Conservation (phyloP, 1,284 basidiomycete species). For the Rhodotorula sp. region DNA sequence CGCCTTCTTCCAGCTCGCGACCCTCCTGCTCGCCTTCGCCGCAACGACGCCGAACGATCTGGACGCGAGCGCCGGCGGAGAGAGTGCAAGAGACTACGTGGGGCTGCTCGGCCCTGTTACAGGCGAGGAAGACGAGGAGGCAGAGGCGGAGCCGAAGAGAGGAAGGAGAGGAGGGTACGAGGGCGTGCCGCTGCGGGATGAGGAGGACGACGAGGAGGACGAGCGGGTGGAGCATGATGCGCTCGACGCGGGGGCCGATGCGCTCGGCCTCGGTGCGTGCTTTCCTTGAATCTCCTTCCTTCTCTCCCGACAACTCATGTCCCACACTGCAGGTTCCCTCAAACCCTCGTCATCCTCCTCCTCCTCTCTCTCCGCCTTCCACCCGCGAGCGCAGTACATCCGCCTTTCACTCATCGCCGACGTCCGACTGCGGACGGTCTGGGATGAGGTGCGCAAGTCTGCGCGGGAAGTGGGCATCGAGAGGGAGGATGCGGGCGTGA, state of each 20-base stretch:
- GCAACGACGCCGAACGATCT: conserved; percentile 24
- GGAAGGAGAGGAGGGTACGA: not conserved
- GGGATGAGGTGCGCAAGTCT: conserved; percentile 1
- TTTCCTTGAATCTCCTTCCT: too few species aligned
- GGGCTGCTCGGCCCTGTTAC: conserved; percentile 5
- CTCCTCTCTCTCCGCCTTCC: not conserved
- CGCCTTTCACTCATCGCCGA: conserved; percentile 11
- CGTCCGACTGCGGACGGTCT: not conserved
- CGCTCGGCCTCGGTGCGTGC: not conserved
- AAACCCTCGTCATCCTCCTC: not conserved
- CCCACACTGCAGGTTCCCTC: not conserved
- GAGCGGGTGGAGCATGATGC: not conserved
- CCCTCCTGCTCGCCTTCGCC: conserved; percentile 18
- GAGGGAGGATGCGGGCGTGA: not conserved
- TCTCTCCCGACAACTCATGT: not conserved
- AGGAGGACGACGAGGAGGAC: not conserved
- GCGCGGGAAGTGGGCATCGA: not conserved
- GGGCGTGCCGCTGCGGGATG: not conserved
- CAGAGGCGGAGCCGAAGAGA: not conserved
- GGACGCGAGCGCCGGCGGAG: conserved; percentile 10
- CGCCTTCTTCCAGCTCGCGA: conserved; percentile 17
- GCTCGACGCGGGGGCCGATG: not conserved
- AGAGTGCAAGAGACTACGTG: conserved; percentile 12
- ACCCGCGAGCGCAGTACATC: not conserved
- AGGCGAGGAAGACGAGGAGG: not conserved